These are phyloP conservation scores for Noccaea caerulescens DNA, from an alignment of 345 rosid genomes.

Conservation along the genomic window DNA sequence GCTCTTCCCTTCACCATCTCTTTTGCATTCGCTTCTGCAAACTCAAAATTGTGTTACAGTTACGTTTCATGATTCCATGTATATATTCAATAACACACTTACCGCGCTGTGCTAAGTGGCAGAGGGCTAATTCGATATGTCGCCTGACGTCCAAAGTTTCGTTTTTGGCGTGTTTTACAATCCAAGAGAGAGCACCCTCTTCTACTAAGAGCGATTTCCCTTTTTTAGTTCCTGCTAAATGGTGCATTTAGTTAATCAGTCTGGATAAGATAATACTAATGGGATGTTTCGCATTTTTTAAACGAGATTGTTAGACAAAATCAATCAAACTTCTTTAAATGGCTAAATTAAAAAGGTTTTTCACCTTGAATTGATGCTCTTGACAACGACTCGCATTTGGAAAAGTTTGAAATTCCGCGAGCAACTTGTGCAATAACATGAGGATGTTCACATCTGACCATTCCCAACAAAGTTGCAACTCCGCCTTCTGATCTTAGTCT, in stretches of 20 bases:
- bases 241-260: not conserved
- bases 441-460: slow-evolving; percentile 89
- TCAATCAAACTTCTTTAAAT: too few relatives aligned
- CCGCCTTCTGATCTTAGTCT: slow-evolving; percentile 95
- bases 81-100: slow-evolving; percentile 14
- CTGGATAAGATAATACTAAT: not conserved
- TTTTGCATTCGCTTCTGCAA: slow-evolving; percentile 82
- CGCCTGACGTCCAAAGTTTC: slow-evolving; percentile 80
- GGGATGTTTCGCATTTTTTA: not conserved
- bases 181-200: slow-evolving; percentile 95
- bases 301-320: too few relatives aligned
- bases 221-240: slow-evolving; percentile 66
- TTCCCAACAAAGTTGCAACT: slow-evolving; percentile 88
- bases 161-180: slow-evolving; percentile 82
- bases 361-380: slow-evolving; percentile 90
- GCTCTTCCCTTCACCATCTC: slow-evolving; percentile 96
- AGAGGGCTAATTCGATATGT: slow-evolving; percentile 91
- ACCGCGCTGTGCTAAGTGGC: slow-evolving; percentile 98
- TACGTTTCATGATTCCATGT: not conserved
- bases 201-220: slow-evolving; percentile 89
- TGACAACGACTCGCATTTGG: slow-evolving; percentile 81
- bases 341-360: too few relatives aligned
- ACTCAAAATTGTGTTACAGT: slow-evolving; percentile 15
- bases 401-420: slow-evolving; percentile 97
- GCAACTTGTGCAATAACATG: slow-evolving; percentile 99